Percentiles rank a stretch among this genome's conserved stretches.
phyloP scores from a whole-genome alignment of 495 filamentous ascomycete genomes.

The Lasiosphaeria miniovina region DNA sequence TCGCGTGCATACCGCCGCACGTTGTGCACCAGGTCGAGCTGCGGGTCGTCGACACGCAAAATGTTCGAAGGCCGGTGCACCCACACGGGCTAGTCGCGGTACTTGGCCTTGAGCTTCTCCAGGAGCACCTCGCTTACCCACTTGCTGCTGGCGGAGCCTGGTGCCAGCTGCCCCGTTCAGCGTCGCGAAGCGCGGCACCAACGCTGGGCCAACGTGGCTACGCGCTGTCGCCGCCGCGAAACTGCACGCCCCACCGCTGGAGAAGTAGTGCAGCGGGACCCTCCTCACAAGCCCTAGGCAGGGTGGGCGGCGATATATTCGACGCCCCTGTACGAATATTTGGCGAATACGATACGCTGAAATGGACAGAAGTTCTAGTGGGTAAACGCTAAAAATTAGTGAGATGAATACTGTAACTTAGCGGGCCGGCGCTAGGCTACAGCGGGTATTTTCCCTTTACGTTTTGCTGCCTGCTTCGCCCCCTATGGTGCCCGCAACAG shows the following conservation, averaged over 20 bases:
- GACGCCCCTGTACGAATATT: too few relatives aligned
- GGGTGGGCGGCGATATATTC: too few relatives aligned
- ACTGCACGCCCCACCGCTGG: constrained; percentile 15
- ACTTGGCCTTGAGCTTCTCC: background rate
- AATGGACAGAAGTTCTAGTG: too few relatives aligned
- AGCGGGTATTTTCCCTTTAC: too few relatives aligned
- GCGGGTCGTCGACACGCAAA: background rate
- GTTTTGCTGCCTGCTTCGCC: too few relatives aligned
- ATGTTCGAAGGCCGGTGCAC: background rate
- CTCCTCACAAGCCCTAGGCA: constrained; percentile 14
- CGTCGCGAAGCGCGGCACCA: background rate
- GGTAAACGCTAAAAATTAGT: too few relatives aligned
- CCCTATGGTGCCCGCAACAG: too few relatives aligned
- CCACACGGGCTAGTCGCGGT: background rate
- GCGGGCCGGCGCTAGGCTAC: too few relatives aligned
- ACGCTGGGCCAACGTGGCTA: background rate
- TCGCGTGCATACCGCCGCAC: background rate
- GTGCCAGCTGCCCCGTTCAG: background rate
- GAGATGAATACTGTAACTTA: too few relatives aligned
- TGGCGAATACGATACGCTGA: too few relatives aligned
- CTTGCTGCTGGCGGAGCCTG: background rate
- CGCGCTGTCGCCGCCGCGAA: background rate
- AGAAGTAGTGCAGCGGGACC: constrained; percentile 44
- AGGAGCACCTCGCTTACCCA: background rate
- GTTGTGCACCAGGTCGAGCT: background rate